phyloP scores from a whole-genome alignment of 2,329 filamentous ascomycete genomes.

The Fusarium concolor region DNA sequence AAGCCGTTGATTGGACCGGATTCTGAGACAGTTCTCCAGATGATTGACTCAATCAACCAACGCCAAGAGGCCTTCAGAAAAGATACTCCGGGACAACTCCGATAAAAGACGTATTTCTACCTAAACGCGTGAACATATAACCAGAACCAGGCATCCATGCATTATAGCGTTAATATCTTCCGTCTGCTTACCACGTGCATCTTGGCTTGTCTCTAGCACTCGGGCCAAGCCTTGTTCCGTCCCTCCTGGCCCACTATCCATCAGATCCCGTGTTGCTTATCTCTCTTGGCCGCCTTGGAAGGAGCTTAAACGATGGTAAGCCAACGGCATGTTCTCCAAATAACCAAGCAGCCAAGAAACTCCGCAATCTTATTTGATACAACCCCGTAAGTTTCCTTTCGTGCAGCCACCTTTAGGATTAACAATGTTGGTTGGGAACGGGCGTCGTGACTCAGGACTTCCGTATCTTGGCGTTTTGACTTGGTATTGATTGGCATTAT shows the following conservation, averaged over 20 bases:
- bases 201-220: conserved; percentile 4
- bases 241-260: too few relatives aligned
- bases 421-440: background rate
- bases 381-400: background rate
- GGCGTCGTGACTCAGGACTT: background rate
- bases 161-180: background rate
- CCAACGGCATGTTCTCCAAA: background rate
- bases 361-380: background rate
- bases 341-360: background rate
- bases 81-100: background rate
- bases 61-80: background rate
- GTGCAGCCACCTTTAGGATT: background rate
- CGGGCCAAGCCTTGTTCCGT: conserved; percentile 8
- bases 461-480: background rate
- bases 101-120: background rate
- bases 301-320: background rate
- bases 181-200: background rate
- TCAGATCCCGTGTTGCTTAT: background rate
- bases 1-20: background rate
- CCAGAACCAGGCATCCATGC: background rate
- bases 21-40: background rate
- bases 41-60: background rate
- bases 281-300: background rate
- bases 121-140: background rate
- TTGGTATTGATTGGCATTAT: background rate